Evolutionary conservation across 805 yeast species (phyloP).

Genomic region (Cyberlindnera samutprakarnensis): DNA sequence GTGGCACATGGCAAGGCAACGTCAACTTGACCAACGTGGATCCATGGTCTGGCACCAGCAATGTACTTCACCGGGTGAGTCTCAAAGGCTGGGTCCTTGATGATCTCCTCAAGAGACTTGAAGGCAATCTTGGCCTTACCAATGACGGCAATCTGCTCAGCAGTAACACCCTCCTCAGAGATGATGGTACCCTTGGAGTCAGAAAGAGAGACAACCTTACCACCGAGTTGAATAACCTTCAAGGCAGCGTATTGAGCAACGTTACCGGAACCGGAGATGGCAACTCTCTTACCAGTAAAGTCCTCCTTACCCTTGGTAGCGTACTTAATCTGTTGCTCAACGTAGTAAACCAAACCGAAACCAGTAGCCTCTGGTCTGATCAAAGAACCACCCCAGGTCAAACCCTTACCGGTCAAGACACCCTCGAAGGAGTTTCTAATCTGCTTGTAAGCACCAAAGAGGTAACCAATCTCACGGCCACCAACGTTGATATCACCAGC

Average conservation of each 20-base stretch:
- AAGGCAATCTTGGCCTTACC: conserved; percentile 74
- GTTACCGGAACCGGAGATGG: conserved; percentile 97
- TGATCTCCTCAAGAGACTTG: conserved; percentile 65
- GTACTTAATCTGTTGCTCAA: conserved; percentile 94
- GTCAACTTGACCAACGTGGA: conserved; percentile 83
- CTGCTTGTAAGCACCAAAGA: conserved; percentile 95
- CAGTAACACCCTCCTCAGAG: conserved; percentile 72
- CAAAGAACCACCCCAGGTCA: conserved; percentile 98
- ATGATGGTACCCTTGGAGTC: conserved; percentile 92
- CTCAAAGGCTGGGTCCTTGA: conserved; percentile 48
- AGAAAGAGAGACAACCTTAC: conserved; percentile 85
- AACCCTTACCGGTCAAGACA: conserved; percentile 96
- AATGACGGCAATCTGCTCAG: conserved; percentile 70
- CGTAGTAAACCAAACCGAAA: conserved; percentile 94
- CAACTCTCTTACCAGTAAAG: conserved; percentile 88
- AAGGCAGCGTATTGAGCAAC: conserved; percentile 99
- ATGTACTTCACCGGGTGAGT: conserved; percentile 59
- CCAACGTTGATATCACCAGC: conserved; percentile 99
- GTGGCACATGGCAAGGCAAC: conserved; percentile 98
- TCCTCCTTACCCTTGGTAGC: conserved; percentile 87
- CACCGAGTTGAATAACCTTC: conserved; percentile 95
- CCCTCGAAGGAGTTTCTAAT: conserved; percentile 92
- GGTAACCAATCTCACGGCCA: conserved; percentile 65
- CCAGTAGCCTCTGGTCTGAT: conserved; percentile 99
- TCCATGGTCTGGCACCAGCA: conserved; percentile 96